These are phyloP conservation scores for Isabelozyma heimii DNA, from an alignment of 805 yeast species.

Conservation along the genomic window DNA sequence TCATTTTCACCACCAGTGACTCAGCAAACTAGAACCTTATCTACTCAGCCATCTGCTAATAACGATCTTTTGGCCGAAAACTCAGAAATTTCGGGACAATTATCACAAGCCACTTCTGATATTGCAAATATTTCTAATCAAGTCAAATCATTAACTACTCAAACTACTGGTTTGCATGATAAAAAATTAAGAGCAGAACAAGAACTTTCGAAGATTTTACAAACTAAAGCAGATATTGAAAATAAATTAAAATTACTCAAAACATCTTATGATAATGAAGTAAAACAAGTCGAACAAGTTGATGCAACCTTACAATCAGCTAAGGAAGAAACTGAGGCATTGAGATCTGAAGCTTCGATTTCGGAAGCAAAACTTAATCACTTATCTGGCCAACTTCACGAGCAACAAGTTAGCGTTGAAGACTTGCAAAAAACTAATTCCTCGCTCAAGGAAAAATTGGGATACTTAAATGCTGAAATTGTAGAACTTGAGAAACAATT, in stretches of 20 bases:
- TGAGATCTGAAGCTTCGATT: slow-evolving; percentile 69
- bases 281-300: slow-evolving; percentile 68
- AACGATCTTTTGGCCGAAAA: slow-evolving; percentile 56
- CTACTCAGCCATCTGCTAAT: slow-evolving; percentile 15
- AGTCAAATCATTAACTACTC: slow-evolving; percentile 71
- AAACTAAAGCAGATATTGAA: slow-evolving; percentile 69
- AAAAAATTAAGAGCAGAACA: slow-evolving; percentile 73
- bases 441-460: slow-evolving; percentile 64
- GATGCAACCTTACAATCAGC: slow-evolving; percentile 61
- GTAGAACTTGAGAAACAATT: slow-evolving; percentile 56
- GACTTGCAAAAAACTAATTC: slow-evolving; percentile 68
- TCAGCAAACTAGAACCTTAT: slow-evolving; percentile 1
- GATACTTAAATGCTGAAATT: slow-evolving; percentile 63
- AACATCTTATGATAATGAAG: slow-evolving; percentile 74
- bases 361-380: slow-evolving; percentile 78
- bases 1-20: background rate
- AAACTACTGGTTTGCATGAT: slow-evolving; percentile 66
- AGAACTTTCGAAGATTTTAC: slow-evolving; percentile 68
- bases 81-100: slow-evolving; percentile 58
- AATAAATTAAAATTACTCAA: slow-evolving; percentile 65
- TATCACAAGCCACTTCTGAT: slow-evolving; percentile 79
- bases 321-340: slow-evolving; percentile 62
- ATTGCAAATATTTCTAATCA: slow-evolving; percentile 85
- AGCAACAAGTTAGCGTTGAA: slow-evolving; percentile 57
- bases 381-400: slow-evolving; percentile 61